A percentile compares a stretch with the other conserved stretches of the same genome.
These are phyloP conservation scores for Phoma sp. DNA, from an alignment of 2,329 filamentous ascomycete genomes.

Conservation along the genomic window DNA sequence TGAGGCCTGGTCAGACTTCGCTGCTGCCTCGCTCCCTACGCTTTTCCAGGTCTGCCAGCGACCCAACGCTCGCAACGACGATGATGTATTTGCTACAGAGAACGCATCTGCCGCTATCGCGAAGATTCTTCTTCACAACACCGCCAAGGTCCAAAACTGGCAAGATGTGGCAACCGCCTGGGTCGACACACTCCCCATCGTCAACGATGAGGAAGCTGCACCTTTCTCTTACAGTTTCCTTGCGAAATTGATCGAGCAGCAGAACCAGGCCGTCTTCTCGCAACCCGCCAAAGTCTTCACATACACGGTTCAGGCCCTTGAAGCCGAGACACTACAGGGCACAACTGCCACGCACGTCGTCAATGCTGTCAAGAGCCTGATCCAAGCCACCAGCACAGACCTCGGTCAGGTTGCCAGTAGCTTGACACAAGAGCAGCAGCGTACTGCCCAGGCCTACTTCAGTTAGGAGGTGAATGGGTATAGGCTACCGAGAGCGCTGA, in stretches of 20 bases:
- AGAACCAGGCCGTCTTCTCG: conserved; percentile 79
- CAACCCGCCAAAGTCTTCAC: conserved; percentile 84
- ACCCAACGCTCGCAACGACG: conserved; percentile 82
- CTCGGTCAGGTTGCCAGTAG: conserved; percentile 75
- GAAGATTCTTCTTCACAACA: conserved; percentile 93
- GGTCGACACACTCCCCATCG: conserved; percentile 88
- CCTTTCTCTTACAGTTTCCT: conserved; percentile 95
- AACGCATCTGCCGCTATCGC: conserved; percentile 96
- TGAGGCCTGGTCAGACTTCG: conserved; percentile 83
- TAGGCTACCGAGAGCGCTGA: conserved; percentile 3
- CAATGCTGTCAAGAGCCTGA: conserved; percentile 75
- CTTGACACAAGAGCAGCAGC: conserved; percentile 80
- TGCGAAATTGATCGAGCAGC: conserved; percentile 90
- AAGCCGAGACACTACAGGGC: conserved; percentile 87
- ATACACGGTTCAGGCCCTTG: conserved; percentile 84
- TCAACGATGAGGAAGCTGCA: conserved; percentile 95
- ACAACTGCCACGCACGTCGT: conserved; percentile 80
- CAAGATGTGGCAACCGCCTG: conserved; percentile 82
- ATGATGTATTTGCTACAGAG: conserved; percentile 96
- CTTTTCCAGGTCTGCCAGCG: conserved; percentile 86
- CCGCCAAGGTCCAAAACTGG: conserved; percentile 73
- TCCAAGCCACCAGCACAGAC: conserved; percentile 75
- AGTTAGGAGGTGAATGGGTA: conserved; percentile 53
- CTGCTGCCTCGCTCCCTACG: conserved; percentile 76
- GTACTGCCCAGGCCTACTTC: conserved; percentile 79